Conservation (phyloP, 2,329 filamentous ascomycete genomes). For the Fusarium clavum region DNA sequence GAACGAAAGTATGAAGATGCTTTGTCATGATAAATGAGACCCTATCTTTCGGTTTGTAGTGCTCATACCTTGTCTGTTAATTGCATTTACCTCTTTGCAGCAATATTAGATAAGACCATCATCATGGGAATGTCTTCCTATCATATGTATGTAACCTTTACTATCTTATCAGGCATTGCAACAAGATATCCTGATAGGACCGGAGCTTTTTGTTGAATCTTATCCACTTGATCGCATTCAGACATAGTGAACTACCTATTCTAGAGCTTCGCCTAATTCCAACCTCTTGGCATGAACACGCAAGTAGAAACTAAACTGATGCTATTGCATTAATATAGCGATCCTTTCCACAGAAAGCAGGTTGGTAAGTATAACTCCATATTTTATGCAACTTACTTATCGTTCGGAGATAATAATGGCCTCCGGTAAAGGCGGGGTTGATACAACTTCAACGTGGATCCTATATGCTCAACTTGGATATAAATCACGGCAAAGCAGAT, state of each 20-base stretch:
- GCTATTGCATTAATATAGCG: not conserved
- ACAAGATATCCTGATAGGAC: not conserved
- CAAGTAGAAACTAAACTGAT: not conserved
- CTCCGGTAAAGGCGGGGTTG: constrained; percentile 5
- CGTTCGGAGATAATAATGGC: constrained; percentile 2
- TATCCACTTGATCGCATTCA: not conserved
- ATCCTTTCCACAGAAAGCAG: not conserved
- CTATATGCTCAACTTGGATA: not conserved
- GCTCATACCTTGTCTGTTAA: not conserved
- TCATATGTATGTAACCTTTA: not conserved
- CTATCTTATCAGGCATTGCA: not conserved
- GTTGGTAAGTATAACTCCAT: not conserved
- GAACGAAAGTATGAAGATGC: not conserved
- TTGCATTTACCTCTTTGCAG: not conserved
- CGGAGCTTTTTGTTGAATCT: not conserved
- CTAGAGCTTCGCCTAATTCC: not conserved
- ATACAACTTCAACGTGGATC: not conserved
- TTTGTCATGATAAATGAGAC: not conserved
- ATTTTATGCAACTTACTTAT: not conserved
- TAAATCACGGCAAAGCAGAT: not conserved
- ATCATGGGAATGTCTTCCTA: not conserved
- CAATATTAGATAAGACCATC: not conserved
- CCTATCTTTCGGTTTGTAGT: not conserved
- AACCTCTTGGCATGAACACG: not conserved
- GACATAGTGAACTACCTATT: not conserved